A percentile compares a stretch with the other conserved stretches of the same genome.
These are phyloP conservation scores for Brassica rapa DNA, from an alignment of 345 rosid species.

Conservation along the genomic window DNA sequence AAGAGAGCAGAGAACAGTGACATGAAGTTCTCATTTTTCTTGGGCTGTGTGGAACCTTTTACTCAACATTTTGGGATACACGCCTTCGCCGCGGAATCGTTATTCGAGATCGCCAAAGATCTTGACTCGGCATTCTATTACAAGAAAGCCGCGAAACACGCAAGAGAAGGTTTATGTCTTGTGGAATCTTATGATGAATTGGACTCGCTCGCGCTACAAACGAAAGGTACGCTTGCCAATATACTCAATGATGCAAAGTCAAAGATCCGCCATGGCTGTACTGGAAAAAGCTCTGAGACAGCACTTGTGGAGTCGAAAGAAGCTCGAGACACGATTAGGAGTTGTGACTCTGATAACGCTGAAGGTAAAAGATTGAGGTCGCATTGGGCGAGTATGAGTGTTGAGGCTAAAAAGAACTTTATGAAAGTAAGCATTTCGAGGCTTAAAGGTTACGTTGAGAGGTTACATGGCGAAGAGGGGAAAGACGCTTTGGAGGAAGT, in stretches of 20 bases:
- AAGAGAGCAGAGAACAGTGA: not conserved
- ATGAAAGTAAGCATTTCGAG: slow-evolving; percentile 22
- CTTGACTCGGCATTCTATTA: not conserved
- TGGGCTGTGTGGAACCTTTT: slow-evolving; percentile 15
- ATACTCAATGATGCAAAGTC: not conserved
- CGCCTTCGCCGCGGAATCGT: not conserved
- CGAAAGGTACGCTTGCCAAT: not conserved
- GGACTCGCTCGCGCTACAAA: not conserved
- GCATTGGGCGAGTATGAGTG: slow-evolving; percentile 24
- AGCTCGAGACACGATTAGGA: not conserved
- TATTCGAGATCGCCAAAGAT: not conserved
- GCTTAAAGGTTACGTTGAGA: not conserved
- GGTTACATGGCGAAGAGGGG: not conserved
- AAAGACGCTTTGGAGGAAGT: not conserved
- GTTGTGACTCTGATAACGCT: not conserved
- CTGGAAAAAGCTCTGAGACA: not conserved
- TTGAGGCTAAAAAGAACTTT: slow-evolving; percentile 17
- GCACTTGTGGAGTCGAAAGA: not conserved
- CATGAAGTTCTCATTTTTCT: not conserved
- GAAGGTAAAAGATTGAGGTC: not conserved
- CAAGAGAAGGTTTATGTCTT: not conserved
- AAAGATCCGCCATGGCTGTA: not conserved
- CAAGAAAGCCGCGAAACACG: not conserved
- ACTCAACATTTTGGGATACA: not conserved
- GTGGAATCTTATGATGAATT: not conserved